Percentiles rank a stretch among this genome's conserved stretches.
Conservation (phyloP, 768 basidiomycete species). For the Artomyces pyxidatus region DNA sequence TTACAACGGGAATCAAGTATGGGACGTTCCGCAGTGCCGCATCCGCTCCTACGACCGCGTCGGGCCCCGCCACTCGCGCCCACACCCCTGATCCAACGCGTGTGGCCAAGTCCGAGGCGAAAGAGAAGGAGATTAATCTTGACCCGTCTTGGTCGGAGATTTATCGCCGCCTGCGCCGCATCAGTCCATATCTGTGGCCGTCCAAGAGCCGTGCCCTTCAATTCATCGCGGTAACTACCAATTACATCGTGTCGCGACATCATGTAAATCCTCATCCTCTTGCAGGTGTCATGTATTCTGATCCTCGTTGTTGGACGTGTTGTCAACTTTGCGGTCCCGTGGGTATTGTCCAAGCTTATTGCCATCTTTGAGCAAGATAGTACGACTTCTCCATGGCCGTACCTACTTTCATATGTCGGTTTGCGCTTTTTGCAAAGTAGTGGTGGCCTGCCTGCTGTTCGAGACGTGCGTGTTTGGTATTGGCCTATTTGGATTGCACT, state of each 20-base stretch:
- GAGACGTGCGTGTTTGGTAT: constrained; percentile 29
- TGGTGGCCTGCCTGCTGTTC: constrained; percentile 66
- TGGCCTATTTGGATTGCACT: too few species aligned
- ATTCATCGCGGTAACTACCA: constrained; percentile 47
- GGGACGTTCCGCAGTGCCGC: constrained; percentile 59
- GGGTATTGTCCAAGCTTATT: constrained; percentile 62
- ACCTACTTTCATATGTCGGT: constrained; percentile 58
- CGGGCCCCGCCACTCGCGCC: constrained; percentile 44
- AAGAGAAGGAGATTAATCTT: constrained; percentile 41
- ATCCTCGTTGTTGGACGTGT: constrained; percentile 68
- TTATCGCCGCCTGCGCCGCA: constrained; percentile 50
- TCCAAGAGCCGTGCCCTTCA: constrained; percentile 58
- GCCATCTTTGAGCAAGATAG: constrained; percentile 41
- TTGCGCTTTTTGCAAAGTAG: constrained; percentile 70
- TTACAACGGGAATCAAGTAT: constrained; percentile 52
- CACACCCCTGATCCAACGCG: constrained; percentile 24
- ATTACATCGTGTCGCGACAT: neutral
- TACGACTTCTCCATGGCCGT: constrained; percentile 52
- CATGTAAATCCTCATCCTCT: too few species aligned
- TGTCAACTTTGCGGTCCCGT: constrained; percentile 67
- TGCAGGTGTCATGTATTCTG: constrained; percentile 55
- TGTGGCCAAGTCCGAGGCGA: constrained; percentile 21
- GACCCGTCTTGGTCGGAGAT: constrained; percentile 72
- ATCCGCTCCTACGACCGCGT: constrained; percentile 35
- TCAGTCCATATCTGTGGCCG: constrained; percentile 85